Percentiles rank a stretch among this genome's conserved stretches.
These are phyloP conservation scores for Persicaria maculosa DNA, from an alignment of 148 eudicot species.

Conservation along the genomic window DNA sequence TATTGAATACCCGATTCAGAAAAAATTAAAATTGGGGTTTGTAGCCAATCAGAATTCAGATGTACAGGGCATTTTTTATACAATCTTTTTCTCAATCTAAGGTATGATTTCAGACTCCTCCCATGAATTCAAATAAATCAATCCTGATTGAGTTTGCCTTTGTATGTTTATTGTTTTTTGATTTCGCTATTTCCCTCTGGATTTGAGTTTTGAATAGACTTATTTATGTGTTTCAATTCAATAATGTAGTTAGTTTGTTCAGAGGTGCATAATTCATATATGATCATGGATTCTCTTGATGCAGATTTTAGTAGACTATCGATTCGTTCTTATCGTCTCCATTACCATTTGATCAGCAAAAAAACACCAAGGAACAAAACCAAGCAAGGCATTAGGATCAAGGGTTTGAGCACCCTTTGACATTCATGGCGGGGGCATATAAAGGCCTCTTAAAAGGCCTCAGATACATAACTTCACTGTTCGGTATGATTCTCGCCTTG, in stretches of 20 bases:
- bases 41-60: background rate
- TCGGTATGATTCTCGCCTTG: conserved; percentile 26
- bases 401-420: background rate
- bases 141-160: background rate
- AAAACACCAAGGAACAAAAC: background rate
- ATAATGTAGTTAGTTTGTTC: background rate
- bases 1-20: background rate
- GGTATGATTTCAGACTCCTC: background rate
- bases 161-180: background rate
- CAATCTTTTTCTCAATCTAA: background rate
- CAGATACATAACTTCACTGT: conserved; percentile 44
- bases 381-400: background rate
- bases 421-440: conserved; percentile 23
- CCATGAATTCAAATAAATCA: background rate
- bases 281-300: background rate
- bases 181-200: background rate
- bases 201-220: background rate
- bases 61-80: background rate
- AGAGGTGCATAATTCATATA: background rate
- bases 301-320: conserved; percentile 2
- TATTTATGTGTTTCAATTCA: background rate
- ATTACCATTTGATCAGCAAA: background rate
- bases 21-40: background rate
- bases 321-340: background rate
- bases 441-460: conserved; percentile 52